Conservation (phyloP, 1,284 basidiomycete species). For the Tremellales sp. region DNA sequence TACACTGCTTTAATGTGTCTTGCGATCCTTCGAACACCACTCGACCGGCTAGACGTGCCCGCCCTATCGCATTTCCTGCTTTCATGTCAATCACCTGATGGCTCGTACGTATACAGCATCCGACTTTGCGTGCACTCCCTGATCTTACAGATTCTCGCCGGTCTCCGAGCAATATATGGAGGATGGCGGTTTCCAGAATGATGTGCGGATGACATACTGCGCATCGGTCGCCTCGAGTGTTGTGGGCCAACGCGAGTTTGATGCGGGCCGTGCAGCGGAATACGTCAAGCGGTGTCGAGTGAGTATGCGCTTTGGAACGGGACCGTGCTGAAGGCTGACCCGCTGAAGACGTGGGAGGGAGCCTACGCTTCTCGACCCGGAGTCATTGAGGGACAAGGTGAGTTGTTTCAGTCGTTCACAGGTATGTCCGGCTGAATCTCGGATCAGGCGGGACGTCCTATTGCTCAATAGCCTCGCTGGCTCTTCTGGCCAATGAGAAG, state of each 20-base stretch:
- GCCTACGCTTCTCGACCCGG: slow-evolving; percentile 79
- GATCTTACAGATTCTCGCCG: slow-evolving; percentile 66
- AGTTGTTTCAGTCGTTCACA: slow-evolving; percentile 9
- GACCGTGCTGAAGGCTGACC: background rate
- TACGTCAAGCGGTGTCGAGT: slow-evolving; percentile 72
- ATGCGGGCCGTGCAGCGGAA: slow-evolving; percentile 57
- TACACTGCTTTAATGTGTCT: slow-evolving; percentile 80
- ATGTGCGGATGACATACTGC: slow-evolving; percentile 73
- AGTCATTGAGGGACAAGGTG: slow-evolving; percentile 75
- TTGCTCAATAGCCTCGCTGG: slow-evolving; percentile 74
- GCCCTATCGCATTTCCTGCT: slow-evolving; percentile 63
- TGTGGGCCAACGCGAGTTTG: slow-evolving; percentile 63
- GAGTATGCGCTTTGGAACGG: slow-evolving; percentile 21
- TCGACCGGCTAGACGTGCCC: slow-evolving; percentile 60
- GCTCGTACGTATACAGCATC: slow-evolving; percentile 58
- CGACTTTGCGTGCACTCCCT: background rate
- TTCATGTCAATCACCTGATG: slow-evolving; percentile 69
- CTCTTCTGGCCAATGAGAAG: slow-evolving; percentile 35
- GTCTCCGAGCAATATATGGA: slow-evolving; percentile 58
- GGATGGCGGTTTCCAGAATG: slow-evolving; percentile 39
- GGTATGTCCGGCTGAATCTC: background rate
- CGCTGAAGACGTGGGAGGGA: slow-evolving; percentile 79
- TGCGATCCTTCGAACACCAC: slow-evolving; percentile 76
- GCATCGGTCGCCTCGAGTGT: slow-evolving; percentile 72
- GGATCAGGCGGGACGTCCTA: slow-evolving; percentile 83